These are phyloP conservation scores for Pythium volutum DNA, from an alignment of 352 stramenopile species.

Conservation along the genomic window DNA sequence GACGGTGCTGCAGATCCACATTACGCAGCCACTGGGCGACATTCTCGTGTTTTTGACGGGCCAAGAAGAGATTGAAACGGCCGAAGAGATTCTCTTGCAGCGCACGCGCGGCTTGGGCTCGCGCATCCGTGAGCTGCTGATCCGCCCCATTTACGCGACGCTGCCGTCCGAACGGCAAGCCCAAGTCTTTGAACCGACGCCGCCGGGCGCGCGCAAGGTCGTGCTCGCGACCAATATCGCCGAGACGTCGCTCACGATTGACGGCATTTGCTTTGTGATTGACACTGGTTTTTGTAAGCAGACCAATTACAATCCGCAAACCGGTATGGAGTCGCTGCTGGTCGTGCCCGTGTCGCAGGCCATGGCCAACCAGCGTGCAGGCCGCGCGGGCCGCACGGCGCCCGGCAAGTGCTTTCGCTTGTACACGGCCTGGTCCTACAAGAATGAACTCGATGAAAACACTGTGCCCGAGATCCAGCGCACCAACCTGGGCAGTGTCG, in stretches of 20 bases:
- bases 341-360: constrained; percentile 97
- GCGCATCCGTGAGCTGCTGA: not conserved
- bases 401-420: constrained; percentile 95
- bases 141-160: constrained; percentile 92
- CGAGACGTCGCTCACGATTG: constrained; percentile 99
- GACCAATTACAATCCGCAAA: constrained; percentile 99
- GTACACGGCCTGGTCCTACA: constrained; percentile 98
- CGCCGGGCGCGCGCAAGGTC: constrained; percentile 71
- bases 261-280: constrained; percentile 99
- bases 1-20: constrained; percentile 95
- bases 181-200: constrained; percentile 1
- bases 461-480: constrained; percentile 99
- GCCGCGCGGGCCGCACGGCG: constrained; percentile 89
- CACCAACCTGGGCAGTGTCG: constrained; percentile 94
- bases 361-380: constrained; percentile 92
- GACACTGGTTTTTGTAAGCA: constrained; percentile 99
- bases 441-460: constrained; percentile 97
- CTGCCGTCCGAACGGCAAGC: constrained; percentile 97
- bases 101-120: constrained; percentile 64
- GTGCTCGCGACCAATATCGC: constrained; percentile 99
- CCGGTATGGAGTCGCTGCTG: constrained; percentile 97
- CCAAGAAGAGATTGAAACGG: constrained; percentile 94
- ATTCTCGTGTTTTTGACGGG: constrained; percentile 99
- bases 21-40: constrained; percentile 96
- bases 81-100: constrained; percentile 71